phyloP scores from a whole-genome alignment of 2,329 filamentous ascomycete genomes.

The Fusarium subtropicale region DNA sequence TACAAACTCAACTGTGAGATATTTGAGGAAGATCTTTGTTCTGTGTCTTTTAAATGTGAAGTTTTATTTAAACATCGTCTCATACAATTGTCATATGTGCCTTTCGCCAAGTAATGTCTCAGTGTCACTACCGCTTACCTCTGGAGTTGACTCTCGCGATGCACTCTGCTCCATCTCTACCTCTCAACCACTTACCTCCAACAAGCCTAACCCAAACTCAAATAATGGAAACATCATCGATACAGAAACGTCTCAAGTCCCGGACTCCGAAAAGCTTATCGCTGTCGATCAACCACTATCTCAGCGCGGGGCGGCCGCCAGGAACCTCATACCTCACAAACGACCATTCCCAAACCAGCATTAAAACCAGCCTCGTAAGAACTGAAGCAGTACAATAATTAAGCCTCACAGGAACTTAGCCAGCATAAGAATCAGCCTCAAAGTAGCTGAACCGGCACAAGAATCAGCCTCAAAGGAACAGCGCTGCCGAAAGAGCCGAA shows the following conservation, averaged over 20 bases:
- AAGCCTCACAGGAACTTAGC: too few relatives aligned
- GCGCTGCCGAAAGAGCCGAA: neutral
- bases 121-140: neutral
- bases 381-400: too few relatives aligned
- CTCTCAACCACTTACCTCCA: neutral
- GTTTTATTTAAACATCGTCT: neutral
- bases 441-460: too few relatives aligned
- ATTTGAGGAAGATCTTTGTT: constrained; percentile 35
- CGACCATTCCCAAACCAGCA: constrained; percentile 4
- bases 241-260: neutral
- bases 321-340: neutral
- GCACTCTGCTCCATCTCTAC: neutral
- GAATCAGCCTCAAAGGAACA: neutral
- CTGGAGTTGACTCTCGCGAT: neutral
- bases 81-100: too few relatives aligned
- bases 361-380: too few relatives aligned
- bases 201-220: neutral
- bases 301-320: neutral
- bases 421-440: too few relatives aligned
- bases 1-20: constrained; percentile 48
- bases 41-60: neutral
- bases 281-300: neutral
- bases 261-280: neutral
- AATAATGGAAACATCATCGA: neutral
- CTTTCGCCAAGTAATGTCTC: neutral